Percentiles rank a stretch among this genome's conserved stretches.
Evolutionary conservation across 2,329 filamentous ascomycete genomes (phyloP).

Genomic region (Colletotrichum endophyticum): DNA sequence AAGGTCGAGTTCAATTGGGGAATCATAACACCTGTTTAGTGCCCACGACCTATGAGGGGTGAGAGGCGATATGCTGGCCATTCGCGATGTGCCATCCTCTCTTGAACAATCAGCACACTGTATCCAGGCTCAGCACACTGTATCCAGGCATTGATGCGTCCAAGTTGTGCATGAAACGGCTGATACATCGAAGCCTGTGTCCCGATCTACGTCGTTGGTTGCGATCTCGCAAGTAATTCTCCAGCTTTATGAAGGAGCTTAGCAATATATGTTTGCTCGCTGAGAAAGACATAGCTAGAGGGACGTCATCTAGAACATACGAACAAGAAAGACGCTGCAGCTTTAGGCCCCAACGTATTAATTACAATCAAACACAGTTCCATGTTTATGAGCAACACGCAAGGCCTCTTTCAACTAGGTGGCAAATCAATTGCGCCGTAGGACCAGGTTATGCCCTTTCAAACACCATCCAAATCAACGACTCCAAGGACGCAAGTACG

Average conservation of each 20-base stretch:
- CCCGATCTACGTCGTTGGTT: background rate
- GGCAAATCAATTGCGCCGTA: background rate
- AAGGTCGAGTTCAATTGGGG: background rate
- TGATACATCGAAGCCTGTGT: background rate
- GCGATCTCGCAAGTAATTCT: background rate
- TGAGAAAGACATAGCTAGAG: background rate
- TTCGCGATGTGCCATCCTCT: background rate
- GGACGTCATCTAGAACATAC: background rate
- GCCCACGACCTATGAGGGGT: background rate
- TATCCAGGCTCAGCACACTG: background rate
- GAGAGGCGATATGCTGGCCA: background rate
- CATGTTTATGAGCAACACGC: background rate
- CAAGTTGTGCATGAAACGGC: background rate
- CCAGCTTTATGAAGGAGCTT: background rate
- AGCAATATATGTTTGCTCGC: background rate
- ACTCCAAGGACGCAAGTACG: background rate
- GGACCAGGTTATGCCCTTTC: background rate
- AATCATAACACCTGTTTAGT: background rate
- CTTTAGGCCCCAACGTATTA: background rate
- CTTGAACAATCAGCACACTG: background rate
- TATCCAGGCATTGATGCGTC: background rate
- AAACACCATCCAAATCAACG: background rate
- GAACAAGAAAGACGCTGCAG: background rate
- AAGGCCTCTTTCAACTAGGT: background rate
- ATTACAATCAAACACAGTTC: background rate